A percentile compares a stretch with the other conserved stretches of the same genome.
Conservation (phyloP, 768 basidiomycete species). For the Termitomyces sp. region DNA sequence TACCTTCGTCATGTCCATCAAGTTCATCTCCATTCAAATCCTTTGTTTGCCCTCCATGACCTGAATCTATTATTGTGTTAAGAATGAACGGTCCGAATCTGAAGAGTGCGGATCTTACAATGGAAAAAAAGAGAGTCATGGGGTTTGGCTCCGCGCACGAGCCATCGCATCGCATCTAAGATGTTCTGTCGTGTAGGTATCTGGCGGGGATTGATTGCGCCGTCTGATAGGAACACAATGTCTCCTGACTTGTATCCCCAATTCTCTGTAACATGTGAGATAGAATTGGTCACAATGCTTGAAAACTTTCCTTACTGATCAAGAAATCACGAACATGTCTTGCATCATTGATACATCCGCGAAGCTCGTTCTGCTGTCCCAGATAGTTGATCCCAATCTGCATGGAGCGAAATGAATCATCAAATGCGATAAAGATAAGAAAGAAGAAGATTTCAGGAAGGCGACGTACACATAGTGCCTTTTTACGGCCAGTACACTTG, state of each 20-base stretch:
- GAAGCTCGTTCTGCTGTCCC: slow-evolving; percentile 56
- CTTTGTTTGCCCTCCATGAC: slow-evolving; percentile 89
- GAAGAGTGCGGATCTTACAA: slow-evolving; percentile 31
- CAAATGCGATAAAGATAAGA: not conserved
- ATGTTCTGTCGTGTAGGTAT: slow-evolving; percentile 43
- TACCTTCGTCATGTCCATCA: slow-evolving; percentile 78
- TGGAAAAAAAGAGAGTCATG: slow-evolving; percentile 80
- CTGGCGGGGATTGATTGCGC: slow-evolving; percentile 33
- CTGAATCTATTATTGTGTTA: slow-evolving; percentile 53
- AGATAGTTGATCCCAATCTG: slow-evolving; percentile 79
- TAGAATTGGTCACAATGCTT: not conserved
- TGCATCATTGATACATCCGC: slow-evolving; percentile 81
- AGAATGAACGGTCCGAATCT: not conserved
- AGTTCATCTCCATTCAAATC: slow-evolving; percentile 75
- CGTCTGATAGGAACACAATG: slow-evolving; percentile 68
- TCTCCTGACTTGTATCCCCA: slow-evolving; percentile 54
- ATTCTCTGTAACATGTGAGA: slow-evolving; percentile 18
- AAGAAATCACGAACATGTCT: slow-evolving; percentile 64
- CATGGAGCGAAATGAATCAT: not conserved
- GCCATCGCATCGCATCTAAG: slow-evolving; percentile 45
- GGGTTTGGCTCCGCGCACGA: slow-evolving; percentile 59
- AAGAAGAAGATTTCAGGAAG: slow-evolving; percentile 4
- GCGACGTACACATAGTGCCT: slow-evolving; percentile 70
- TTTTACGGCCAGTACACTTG: slow-evolving; percentile 71
- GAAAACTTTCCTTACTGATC: slow-evolving; percentile 30